Percentiles rank a stretch among this genome's conserved stretches.
phyloP scores from a whole-genome alignment of 1,284 basidiomycete species.

The Anthracocystis panici-leucophaei region DNA sequence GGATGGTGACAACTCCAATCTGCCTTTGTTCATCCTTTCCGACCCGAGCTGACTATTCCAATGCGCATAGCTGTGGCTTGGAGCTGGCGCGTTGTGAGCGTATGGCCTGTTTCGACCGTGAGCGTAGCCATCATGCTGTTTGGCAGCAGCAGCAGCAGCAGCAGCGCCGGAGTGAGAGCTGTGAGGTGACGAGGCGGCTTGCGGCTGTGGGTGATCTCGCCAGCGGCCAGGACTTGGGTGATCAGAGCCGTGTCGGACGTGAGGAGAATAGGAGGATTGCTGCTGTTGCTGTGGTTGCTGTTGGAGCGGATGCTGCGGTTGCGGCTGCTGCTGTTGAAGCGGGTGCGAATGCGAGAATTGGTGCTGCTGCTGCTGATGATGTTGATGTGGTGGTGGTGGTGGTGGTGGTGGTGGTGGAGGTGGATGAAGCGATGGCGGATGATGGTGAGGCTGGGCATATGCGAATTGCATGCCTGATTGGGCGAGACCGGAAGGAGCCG shows the following conservation, averaged over 20 bases:
- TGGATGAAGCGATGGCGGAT: slow-evolving; percentile 21
- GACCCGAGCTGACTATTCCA: slow-evolving; percentile 48
- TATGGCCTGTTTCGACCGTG: slow-evolving; percentile 34
- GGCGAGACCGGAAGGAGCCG: slow-evolving; percentile 40
- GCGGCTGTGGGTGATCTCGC: slow-evolving; percentile 31
- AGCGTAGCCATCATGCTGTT: slow-evolving; percentile 34
- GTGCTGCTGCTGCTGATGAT: slow-evolving; percentile 21
- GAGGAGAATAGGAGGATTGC: slow-evolving; percentile 12
- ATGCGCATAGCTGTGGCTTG: slow-evolving; percentile 46
- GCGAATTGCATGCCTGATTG: slow-evolving; percentile 27
- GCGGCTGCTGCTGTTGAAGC: slow-evolving; percentile 19
- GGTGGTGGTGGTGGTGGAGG: slow-evolving; percentile 9
- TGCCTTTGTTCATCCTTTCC: slow-evolving; percentile 29
- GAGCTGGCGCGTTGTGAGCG: slow-evolving; percentile 39
- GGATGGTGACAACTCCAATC: slow-evolving; percentile 40
- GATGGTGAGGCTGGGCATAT: slow-evolving; percentile 27
- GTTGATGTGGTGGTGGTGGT: slow-evolving; percentile 17
- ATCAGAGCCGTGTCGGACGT: slow-evolving; percentile 30
- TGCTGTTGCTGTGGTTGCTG: slow-evolving; percentile 18
- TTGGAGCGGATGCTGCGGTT: slow-evolving; percentile 11
- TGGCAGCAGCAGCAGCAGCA: slow-evolving; percentile 4
- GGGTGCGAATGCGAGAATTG: slow-evolving; percentile 21
- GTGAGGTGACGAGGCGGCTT: slow-evolving; percentile 36
- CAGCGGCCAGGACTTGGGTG: slow-evolving; percentile 40
- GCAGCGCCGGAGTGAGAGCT: slow-evolving; percentile 26